Base-by-base conservation (phyloP, 140 eudicot genomes). In the Cichorium intybus region DNA sequence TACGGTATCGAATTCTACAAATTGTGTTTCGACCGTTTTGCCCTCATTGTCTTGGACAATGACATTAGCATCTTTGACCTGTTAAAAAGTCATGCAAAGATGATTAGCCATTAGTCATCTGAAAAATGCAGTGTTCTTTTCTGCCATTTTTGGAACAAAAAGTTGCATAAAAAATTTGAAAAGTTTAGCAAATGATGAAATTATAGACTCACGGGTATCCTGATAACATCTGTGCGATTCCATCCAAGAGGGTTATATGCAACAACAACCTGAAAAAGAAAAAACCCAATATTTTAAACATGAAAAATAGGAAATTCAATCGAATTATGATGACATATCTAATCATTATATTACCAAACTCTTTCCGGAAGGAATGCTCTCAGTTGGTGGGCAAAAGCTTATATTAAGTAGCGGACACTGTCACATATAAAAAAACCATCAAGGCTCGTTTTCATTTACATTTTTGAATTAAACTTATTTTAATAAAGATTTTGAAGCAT, bases 231-330 rank as follows among this genome's bases (percentile, higher is more conserved):
- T 24, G 76, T 68, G 3, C 99, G 95, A 14, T 76, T 78, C 99
- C 99, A 93, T 64, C 97, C 99, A 64, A 88, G 99, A 49, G 99
- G 78, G 68, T 93, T 93, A 43, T 93, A 93, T 52, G 81, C 97
- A 48, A 88, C 92, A 52, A 93, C 83, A 69, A 88, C 86, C 96
- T 92, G 82, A 70, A 71, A 72, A 49, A 39, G 6, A 50, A 48
- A 12, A 58, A 4, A 27, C 10, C 18, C 64, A 43, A 27, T 24
- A 16, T n/a, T 14, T 16, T 24, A 15, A 81, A 22, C 60, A 22
- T 29, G 17, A 50, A 50, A 51, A 34, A 4, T 0, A 2, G 29
- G 20, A 20, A 16, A 16, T 14, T 20, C n/a, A 21, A 39, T 11
- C 5, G 0, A 16, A 60, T 58, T 21, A 60, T 29, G 4, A 43